Conservation (phyloP, 169 alveolate genomes). For the Plasmodium sp. region DNA sequence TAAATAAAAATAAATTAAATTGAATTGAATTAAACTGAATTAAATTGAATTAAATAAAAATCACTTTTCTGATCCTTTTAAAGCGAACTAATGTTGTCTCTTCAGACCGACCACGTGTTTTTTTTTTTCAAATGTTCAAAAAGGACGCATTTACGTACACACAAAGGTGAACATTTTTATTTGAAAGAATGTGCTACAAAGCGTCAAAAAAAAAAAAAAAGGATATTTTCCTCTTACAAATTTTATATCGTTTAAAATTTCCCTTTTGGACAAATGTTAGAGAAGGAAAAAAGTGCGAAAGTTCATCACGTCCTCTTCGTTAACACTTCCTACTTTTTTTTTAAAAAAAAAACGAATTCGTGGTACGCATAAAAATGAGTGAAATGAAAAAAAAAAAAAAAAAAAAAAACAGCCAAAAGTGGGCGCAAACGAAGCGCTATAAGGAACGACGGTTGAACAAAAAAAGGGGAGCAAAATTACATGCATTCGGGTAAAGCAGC, state of each 20-base stretch:
- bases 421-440: background rate
- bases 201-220: background rate
- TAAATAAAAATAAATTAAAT: too few species aligned
- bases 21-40: background rate
- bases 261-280: conserved; percentile 18
- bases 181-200: background rate
- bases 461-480: background rate
- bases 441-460: background rate
- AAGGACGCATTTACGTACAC: background rate
- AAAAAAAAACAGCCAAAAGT: background rate
- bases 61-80: background rate
- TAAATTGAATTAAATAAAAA: background rate
- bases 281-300: conserved; percentile 1
- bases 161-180: background rate
- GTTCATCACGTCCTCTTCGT: background rate
- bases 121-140: background rate
- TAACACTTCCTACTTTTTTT: background rate
- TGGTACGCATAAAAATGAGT: background rate
- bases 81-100: background rate
- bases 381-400: background rate
- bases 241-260: background rate
- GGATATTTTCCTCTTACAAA: background rate
- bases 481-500: background rate
- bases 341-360: background rate
- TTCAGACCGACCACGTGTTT: background rate